Base-by-base conservation (phyloP, 768 basidiomycete species). In the Lanmaoa rubissima region DNA sequence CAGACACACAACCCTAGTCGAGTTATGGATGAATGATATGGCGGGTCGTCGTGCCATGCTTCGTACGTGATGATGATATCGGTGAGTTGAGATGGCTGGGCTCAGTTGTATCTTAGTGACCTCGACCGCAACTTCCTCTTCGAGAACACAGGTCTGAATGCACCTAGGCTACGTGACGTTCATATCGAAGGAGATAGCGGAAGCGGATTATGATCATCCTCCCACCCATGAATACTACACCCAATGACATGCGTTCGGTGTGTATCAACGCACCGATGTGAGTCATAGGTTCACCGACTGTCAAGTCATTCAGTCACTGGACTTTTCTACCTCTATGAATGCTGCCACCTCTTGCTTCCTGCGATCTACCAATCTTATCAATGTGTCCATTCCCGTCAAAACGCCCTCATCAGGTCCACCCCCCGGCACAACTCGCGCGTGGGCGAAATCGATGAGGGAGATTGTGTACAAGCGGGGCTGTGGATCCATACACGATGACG, bases 381-480 rank as follows among this genome's bases (percentile, higher is more conserved):
- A 69, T 0, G 87, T 94, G 50, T 84, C 75, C 55, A 98, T 61
- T 4, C 94, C 96, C 35, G 75, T 69, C 60, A 96, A 69, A 17
- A 95, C 84, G 0, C 96, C 89, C 39, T 80, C 72, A 68, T 98
- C 95, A 2, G 86, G 84, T 5, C 94, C 95, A 63, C 83, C 64
- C 0, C 88, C 92, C 0, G 84, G 81, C 8, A 73, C 78, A 13
- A 89, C 59, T 24, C 80, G 75, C 2, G 94, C 88, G 70, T 98
- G 96, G 8, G 94, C 95, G 69, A 99, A 98, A 75, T 99, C 96
- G 61, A 98, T 98, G 61, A 97, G 74, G 61, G 87, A 87, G 57
- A 97, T 78, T 14, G 78, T 76, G 59, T 81, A 88, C 47, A 64
- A 50, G 49, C 67, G 58, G n/a, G 59, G 55, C 6, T 17, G 38